A percentile compares a stretch with the other conserved stretches of the same genome.
Conservation (phyloP, 2,329 filamentous ascomycete species). For the Phaeosphaeria sp. region DNA sequence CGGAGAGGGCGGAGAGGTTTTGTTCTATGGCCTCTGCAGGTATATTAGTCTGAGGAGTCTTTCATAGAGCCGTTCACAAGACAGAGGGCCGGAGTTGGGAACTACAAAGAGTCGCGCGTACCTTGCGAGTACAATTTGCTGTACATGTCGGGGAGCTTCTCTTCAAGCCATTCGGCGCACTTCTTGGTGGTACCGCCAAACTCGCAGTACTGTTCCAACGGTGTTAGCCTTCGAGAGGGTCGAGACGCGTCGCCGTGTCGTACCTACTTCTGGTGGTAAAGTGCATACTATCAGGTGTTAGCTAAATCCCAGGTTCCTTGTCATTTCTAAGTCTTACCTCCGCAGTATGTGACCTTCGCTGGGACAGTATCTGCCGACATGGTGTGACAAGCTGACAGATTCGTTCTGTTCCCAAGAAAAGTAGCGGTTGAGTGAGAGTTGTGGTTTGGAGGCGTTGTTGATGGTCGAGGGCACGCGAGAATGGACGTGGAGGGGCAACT, state of each 20-base stretch:
- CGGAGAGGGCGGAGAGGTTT: conserved; percentile 82
- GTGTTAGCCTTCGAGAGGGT: conserved; percentile 13
- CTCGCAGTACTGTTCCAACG: conserved; percentile 84
- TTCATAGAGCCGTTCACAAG: no score
- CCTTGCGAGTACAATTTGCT: conserved; percentile 84
- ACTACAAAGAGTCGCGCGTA: conserved; percentile 48
- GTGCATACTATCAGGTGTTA: conserved; percentile 62
- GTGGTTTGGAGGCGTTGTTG: conserved; percentile 6
- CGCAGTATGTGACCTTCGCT: conserved; percentile 67
- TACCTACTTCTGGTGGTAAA: conserved; percentile 71
- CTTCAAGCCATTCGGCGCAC: conserved; percentile 93
- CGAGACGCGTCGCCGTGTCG: conserved; percentile 27
- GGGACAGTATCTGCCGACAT: conserved; percentile 51
- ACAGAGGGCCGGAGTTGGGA: not conserved
- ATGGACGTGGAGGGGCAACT: conserved; percentile 9
- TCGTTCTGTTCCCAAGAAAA: not conserved
- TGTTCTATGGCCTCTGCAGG: conserved; percentile 71
- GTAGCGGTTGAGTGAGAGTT: not conserved
- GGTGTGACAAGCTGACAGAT: conserved; percentile 1
- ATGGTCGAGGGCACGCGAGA: conserved; percentile 20
- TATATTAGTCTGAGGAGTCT: conserved; percentile 5
- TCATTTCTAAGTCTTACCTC: conserved; percentile 51
- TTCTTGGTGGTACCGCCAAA: conserved; percentile 96
- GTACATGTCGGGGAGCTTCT: conserved; percentile 77
- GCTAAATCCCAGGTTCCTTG: conserved; percentile 4